Percentiles rank a stretch among this genome's conserved stretches.
These are phyloP conservation scores for Rhynchospora pubera DNA, from an alignment of 176 grass and related monocot species.

Conservation along the genomic window DNA sequence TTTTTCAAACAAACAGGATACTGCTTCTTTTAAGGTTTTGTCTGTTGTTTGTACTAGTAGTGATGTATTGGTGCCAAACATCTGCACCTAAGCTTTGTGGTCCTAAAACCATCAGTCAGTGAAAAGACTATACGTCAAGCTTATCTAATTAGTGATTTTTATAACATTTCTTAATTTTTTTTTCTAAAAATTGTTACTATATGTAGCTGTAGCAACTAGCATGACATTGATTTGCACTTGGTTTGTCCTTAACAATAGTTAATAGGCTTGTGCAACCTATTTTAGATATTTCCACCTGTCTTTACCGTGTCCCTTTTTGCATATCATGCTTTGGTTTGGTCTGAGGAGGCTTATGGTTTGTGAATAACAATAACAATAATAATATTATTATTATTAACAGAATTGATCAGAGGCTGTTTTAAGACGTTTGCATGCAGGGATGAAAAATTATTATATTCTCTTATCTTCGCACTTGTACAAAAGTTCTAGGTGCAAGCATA, in stretches of 20 bases:
- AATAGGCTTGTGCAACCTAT: neutral
- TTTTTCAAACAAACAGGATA: neutral
- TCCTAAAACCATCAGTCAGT: neutral
- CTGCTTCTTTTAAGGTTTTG: neutral
- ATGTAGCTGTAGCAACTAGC: neutral
- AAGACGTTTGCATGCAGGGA: neutral
- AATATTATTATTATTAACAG: too few relatives aligned
- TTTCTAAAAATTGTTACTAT: neutral
- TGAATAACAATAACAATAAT: too few relatives aligned
- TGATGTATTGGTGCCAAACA: neutral
- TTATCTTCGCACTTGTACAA: too few relatives aligned
- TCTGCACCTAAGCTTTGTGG: neutral
- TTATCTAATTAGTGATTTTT: neutral
- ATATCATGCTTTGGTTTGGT: neutral
- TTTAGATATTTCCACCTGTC: neutral
- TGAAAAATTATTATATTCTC: neutral
- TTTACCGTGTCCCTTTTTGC: neutral
- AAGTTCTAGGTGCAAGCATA: too few relatives aligned
- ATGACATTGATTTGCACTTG: conserved; percentile 3
- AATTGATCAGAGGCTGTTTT: neutral
- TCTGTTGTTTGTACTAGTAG: neutral
- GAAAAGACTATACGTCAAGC: neutral
- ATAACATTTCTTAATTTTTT: neutral
- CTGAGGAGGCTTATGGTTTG: neutral
- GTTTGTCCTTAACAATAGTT: neutral